Evolutionary conservation across 441 rosid genomes (phyloP).

Genomic region (Gossypium laxum): DNA sequence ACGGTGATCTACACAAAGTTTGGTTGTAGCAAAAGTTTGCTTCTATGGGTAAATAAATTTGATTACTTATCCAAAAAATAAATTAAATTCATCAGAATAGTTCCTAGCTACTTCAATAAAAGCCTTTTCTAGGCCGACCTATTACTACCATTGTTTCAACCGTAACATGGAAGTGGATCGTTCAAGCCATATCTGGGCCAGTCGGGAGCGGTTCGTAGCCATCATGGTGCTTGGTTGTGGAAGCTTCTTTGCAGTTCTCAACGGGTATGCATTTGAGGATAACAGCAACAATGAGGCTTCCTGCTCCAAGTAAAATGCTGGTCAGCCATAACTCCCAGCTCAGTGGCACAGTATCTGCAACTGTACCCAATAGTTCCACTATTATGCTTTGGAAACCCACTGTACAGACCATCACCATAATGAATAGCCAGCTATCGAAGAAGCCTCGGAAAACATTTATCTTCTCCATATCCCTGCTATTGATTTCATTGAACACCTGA

Average conservation of each 20-base stretch:
- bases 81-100: neutral
- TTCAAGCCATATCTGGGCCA: conserved; percentile 49
- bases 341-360: conserved; percentile 35
- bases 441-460: conserved; percentile 31
- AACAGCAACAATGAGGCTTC: conserved; percentile 38
- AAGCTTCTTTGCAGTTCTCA: neutral
- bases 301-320: conserved; percentile 38
- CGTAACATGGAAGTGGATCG: neutral
- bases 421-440: conserved; percentile 32
- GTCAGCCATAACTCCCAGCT: conserved; percentile 30
- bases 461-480: conserved; percentile 43
- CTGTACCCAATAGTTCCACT: conserved; percentile 34
- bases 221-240: conserved; percentile 24
- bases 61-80: neutral
- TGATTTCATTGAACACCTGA: conserved; percentile 51
- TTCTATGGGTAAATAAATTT: neutral
- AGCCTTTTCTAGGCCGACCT: neutral
- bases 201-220: conserved; percentile 48
- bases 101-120: neutral
- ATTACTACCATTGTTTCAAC: neutral
- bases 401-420: conserved; percentile 26
- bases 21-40: neutral
- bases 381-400: conserved; percentile 35
- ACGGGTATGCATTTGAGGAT: conserved; percentile 54
- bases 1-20: conserved; percentile 1